Evolutionary conservation across 2,329 filamentous ascomycete species (phyloP), one percentile per base, ranked within the genome.

Genomic region (Fusarium pseudocircinatum): DNA sequence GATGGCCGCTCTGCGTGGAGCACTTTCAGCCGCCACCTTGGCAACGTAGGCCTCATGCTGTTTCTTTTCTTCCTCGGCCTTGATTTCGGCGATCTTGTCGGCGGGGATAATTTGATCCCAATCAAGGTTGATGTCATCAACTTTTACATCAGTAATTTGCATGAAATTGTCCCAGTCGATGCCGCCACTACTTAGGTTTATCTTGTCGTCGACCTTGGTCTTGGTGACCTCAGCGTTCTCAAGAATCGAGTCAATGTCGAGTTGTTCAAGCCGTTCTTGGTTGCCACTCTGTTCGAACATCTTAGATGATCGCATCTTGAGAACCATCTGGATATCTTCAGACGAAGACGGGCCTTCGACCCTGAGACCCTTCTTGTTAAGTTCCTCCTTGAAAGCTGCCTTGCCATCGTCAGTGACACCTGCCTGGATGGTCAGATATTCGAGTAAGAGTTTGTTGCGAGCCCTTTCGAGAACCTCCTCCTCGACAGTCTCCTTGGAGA

Each of bases 91-190:
- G 24, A 99, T 88, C 78, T 97, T 92, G 13, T 97, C 95, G 67
- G 95, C 95, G 1, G 96, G 97, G 76, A 99, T 98, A 77, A 99
- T 99, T 75, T 98, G 93, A 78, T 99, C 96, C 96, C 96, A 99
- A 75, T 97, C 95, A 32, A 98, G 91, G 73, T 86, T 84, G 54
- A 90, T 85, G 57, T 91, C 88, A 67, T 98, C 94, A 30, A 98
- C 93, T 83, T 98, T 98, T 82, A 98, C 96, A 82, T 99, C 96
- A 2, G 96, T 98, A 79, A 97, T 97, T 79, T 98, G 95, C 85
- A 99, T 91, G 82, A 98, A 99, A 70, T 97, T 97, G 80, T 98
- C 96, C 84, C 96, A 91, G 75, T 91, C 89, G 54, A 91, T 91
- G 62, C 89, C 96, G 79, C 96, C 97, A 79, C 96, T 96, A 66